Base-by-base conservation (phyloP, 139 green algal genomes). In the Closterium sp. region DNA sequence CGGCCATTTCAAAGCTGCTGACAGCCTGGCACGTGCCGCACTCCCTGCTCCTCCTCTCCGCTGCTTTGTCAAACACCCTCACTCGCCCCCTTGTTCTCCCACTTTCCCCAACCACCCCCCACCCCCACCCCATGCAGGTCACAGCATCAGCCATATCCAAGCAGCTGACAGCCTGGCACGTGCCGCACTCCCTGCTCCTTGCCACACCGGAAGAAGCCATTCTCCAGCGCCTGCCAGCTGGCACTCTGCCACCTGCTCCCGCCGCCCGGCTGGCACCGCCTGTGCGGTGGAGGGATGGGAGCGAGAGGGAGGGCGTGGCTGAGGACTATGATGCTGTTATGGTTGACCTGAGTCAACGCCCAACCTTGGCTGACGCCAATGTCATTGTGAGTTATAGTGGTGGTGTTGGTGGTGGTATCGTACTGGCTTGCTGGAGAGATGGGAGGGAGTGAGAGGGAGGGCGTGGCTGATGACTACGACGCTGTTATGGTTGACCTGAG, bases 101-200 rank as follows among this genome's bases (percentile, higher is more conserved):
- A 87, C 6, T 6, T 87, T 7, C 31, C 31, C 84, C 84, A 4
- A 87, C 31, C 6, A 4, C 31, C 32, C 32, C 32, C 4, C 85
- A 8, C 33, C n/a, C 55, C 55, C 55, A 28, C 19, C 19, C 25
- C 21, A 12, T 90, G 31, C 87, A 90, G 87, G 87, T 90, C 33
- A 91, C 87, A 28, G 33, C 76, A 19, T 28, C 23, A n/a, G 87
- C 87, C 21, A 91, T 91, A 35, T 81, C 87, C 12, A 84, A 87
- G 87, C 87, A 91, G 87, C 87, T 91, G 34, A 87, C 33, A 28
- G 30, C 23, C 35, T 91, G 87, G 87, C 34, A 38, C 23, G 35
- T 91, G 5, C 25, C 16, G 23, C 87, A 91, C 87, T 34, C 34
- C 1, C 34, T 91, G 19, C 33, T 84, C 87, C 88, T n/a, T 25